Base-by-base conservation (phyloP, 495 filamentous ascomycete species). In the Cercophora sp. region DNA sequence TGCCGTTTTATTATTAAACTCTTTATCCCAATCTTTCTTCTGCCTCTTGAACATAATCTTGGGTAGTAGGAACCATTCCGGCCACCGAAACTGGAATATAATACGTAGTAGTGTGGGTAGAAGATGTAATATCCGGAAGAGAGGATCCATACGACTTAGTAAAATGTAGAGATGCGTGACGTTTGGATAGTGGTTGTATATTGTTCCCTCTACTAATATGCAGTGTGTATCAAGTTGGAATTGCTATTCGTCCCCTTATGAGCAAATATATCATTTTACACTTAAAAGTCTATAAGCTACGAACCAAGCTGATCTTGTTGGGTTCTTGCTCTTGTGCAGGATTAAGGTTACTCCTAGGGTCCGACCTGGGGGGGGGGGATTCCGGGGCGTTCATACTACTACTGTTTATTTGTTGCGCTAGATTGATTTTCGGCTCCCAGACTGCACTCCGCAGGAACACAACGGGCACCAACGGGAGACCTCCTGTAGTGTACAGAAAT, bases 11-110 rank as follows among this genome's bases (percentile, higher is more conserved):
- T 44, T 25, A 13, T 44, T 23, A 44, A 44, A 44, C 41, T 27
- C 41, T 13, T 1, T 23, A 19, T 44, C 41, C 41, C 41, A 44
- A 5, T 9, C 23, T 16, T 39, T 47, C 32, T 49, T 37, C 31
- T 49, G 29, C 19, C 46, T 49, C 27, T 49, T 36, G 1, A 49
- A 13, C 32, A 39, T 32, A 25, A 39, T 39, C 46, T 39, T 49
- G 46, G 32, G 29, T 13, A 32, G 46, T 16, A 49, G 31, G 31
- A 49, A 23, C 25, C 44, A 47, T 47, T 47, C 26, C 24, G 0
- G 27, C 27, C 5, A 19, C 41, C 9, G 23, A 24, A 23, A 45
- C 22, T 18, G 20, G 27, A 47, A 20, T 20, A 22, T 43, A 24
- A 22, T 15, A 20, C 40, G 22, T 20, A 26, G 44, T n/a, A 19